Base-by-base conservation (phyloP, 495 filamentous ascomycete species). In the Lepraria neglecta region DNA sequence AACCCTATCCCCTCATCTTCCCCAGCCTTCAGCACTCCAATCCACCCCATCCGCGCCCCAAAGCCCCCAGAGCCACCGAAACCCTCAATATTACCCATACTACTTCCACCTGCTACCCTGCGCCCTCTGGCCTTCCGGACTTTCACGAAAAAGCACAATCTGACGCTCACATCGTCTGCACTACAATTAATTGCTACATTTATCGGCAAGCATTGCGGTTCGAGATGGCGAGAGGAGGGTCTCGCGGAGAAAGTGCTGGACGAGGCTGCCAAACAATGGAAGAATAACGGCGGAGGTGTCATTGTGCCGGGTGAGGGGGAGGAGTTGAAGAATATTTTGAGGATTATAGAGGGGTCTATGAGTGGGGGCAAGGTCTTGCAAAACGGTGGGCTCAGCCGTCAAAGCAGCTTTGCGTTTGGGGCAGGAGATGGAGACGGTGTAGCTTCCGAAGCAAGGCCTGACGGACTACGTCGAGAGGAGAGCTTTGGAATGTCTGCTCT, bases 121-220 rank as follows among this genome's bases (percentile, higher is more conserved):
- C 83, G 94, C 65, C 95, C 94, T 6, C 78, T 97, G 40, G 94
- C 94, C 45, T 97, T 98, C 71, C 87, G 94, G 44, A 92, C 90
- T 0, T 95, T 98, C 65, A 98, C 94, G 7, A 95, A 96, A 75
- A 98, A 98, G 68, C 90, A 98, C 73, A 92, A 92, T 70, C 79
- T 98, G 43, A 97, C 91, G 0, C 85, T 98, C 44, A 96, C 90
- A 4, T 92, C 92, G 0, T 81, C 91, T 10, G 89, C 94, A 0
- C 79, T 98, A 1, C 84, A 91, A 71, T 82, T 86, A 11, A 77
- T 98, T 27, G 91, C 95, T 14, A 80, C 82, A 0, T 97, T 97
- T 69, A 87, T 97, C 43, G 94, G 94, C 14, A 87, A 87, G 55
- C 87, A 96, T 71, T 98, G 94, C 70, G 94, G 94, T 50, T 88